Evolutionary conservation across 495 filamentous ascomycete genomes (phyloP), one percentile per base, ranked within the genome.

Genomic region (Penicillium crystallinum): DNA sequence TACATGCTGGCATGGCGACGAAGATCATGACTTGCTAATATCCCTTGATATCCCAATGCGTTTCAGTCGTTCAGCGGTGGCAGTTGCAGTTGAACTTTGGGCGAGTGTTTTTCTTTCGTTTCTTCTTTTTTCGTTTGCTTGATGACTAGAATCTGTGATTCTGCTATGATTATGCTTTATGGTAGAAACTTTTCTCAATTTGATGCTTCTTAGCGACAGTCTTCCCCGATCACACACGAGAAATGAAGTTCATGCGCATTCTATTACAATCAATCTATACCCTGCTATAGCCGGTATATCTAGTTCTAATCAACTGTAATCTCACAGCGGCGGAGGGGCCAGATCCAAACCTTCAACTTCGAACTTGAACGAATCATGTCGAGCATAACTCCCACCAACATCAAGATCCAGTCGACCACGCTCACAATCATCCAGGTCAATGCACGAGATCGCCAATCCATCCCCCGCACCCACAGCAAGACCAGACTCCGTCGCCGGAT

Each of bases 291-390:
- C n/a, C 6, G n/a, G 1, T 43, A 18, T 3, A 7, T 7, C 23
- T n/a, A n/a, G n/a, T n/a, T n/a, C n/a, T 9, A 42, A 15, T 31
- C 23, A 11, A 17, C 30, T 15, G 31, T 4, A n/a, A n/a, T n/a
- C 21, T 46, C 36, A 61, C 29, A 63, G 55, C 0, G 63, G 63
- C 18, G 90, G 82, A 21, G 90, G 89, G 55, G 77, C 79, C 52
- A 96, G 61, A 65, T 91, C 86, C 52, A 88, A 54, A 2, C 89
- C 90, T 40, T 85, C 79, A 4, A 95, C 89, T 0, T 77, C 82
- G 36, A 96, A 72, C 62, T 84, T 83, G 67, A 96, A 95, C 2
- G 86, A 75, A 69, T 96, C 90, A 54, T 84, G 90, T 38, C 88
- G 73, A n/a, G 86, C 86, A 69, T 91, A 93, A 58, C 82, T 85